Percentiles rank a stretch among this genome's conserved stretches.
Conservation (phyloP, 495 filamentous ascomycete genomes). For the Elaphomyces granulatus region DNA sequence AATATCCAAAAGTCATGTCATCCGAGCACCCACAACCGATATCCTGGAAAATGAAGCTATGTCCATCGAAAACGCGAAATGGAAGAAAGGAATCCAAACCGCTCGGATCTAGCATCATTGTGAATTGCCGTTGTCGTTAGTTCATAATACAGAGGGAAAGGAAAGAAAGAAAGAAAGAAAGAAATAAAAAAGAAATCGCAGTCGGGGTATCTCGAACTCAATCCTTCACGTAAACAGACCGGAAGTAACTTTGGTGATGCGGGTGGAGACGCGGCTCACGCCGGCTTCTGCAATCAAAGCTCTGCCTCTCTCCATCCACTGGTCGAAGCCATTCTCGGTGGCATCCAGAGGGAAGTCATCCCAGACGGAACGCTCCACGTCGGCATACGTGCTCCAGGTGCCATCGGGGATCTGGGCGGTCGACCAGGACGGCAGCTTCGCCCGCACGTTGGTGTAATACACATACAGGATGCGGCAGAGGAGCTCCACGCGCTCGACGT, state of each 20-base stretch:
- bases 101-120: no score
- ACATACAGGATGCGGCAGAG: constrained; percentile 37
- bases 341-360: constrained; percentile 33
- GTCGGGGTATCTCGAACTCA: constrained; percentile 25
- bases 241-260: constrained; percentile 6
- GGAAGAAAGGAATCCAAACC: no score
- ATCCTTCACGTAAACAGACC: constrained; percentile 12
- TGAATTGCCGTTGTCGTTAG: no score
- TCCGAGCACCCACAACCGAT: no score
- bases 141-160: constrained; percentile 7
- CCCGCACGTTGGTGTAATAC: constrained; percentile 35
- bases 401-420: constrained; percentile 27
- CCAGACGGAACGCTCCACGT: constrained; percentile 30
- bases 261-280: constrained; percentile 19
- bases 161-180: constrained; percentile 11
- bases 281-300: constrained; percentile 34
- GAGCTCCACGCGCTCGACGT: constrained; percentile 32
- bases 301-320: constrained; percentile 27
- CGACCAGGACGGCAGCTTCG: constrained; percentile 34
- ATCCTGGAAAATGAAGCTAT: no score
- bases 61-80: no score
- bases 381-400: constrained; percentile 31
- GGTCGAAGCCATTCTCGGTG: constrained; percentile 27
- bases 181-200: constrained; percentile 14
- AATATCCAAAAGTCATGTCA: no score